Percentiles rank a stretch among this genome's conserved stretches.
These are phyloP conservation scores for Centaurea solstitialis DNA, from an alignment of 129 eudicot species.

Conservation along the genomic window DNA sequence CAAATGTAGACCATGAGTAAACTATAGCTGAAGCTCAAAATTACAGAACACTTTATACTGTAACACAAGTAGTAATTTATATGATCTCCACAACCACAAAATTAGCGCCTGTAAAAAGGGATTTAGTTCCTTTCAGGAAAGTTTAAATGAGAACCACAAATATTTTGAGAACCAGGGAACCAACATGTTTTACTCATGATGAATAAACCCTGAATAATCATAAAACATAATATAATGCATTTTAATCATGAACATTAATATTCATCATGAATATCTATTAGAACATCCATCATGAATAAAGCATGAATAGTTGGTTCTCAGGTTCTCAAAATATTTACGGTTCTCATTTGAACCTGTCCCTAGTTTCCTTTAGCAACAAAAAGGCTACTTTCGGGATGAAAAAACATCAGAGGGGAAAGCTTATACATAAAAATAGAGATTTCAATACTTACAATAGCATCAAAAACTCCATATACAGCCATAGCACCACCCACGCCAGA, in stretches of 20 bases:
- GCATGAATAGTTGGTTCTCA: neutral
- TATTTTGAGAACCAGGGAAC: neutral
- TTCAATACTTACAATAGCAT: constrained; percentile 79
- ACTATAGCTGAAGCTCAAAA: constrained; percentile 7
- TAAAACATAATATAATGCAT: neutral
- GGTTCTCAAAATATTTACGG: neutral
- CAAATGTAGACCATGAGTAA: constrained; percentile 14
- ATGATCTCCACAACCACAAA: constrained; percentile 5
- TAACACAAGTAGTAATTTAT: neutral
- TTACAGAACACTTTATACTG: neutral
- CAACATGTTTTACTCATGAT: neutral
- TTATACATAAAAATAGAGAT: neutral
- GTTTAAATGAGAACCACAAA: neutral
- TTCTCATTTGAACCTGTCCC: neutral
- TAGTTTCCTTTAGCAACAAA: neutral
- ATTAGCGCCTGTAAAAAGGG: neutral
- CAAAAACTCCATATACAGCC: constrained; percentile 94
- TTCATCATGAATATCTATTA: neutral
- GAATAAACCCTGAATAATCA: neutral
- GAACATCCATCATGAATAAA: neutral
- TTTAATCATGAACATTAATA: neutral
- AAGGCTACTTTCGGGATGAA: neutral
- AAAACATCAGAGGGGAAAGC: neutral
- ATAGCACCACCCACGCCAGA: constrained; percentile 94
- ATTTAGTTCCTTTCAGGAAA: neutral